Percentiles rank a stretch among this genome's conserved stretches.
phyloP scores from a whole-genome alignment of 2,329 filamentous ascomycete species.

The Chaetomium sp. region DNA sequence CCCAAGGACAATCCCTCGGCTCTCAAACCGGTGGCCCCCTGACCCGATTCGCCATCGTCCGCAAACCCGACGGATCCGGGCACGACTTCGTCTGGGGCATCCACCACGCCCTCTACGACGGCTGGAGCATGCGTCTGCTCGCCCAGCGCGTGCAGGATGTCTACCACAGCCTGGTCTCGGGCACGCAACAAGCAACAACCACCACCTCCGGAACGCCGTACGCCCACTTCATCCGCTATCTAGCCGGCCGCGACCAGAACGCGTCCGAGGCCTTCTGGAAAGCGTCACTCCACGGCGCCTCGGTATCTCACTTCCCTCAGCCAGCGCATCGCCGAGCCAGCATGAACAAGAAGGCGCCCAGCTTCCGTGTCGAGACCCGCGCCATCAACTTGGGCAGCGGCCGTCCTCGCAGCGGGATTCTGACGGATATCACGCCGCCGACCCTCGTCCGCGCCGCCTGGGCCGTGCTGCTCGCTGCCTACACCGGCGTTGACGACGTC shows the following conservation, averaged over 20 bases:
- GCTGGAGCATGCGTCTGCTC: slow-evolving; percentile 35
- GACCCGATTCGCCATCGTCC: slow-evolving; percentile 17
- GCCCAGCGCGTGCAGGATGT: slow-evolving; percentile 17
- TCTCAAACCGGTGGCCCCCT: slow-evolving; percentile 17
- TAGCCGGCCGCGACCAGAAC: slow-evolving; percentile 21
- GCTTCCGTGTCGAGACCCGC: slow-evolving; percentile 15
- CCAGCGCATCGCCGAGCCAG: slow-evolving; percentile 11
- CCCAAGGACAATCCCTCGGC: slow-evolving; percentile 12
- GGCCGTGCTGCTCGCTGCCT: slow-evolving; percentile 32
- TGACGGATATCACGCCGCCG: slow-evolving; percentile 17
- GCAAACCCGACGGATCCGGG: not conserved
- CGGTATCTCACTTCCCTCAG: slow-evolving; percentile 33
- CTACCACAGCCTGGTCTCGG: slow-evolving; percentile 10
- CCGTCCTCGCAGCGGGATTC: slow-evolving; percentile 6
- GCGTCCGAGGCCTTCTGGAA: slow-evolving; percentile 39
- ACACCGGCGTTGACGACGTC: slow-evolving; percentile 32
- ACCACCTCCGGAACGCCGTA: slow-evolving; percentile 5
- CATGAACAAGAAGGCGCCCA: slow-evolving; percentile 1
- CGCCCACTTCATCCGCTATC: slow-evolving; percentile 20
- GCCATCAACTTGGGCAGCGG: slow-evolving; percentile 3
- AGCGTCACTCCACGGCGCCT: slow-evolving; percentile 11
- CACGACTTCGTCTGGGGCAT: slow-evolving; percentile 22
- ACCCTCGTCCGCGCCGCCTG: slow-evolving; percentile 33
- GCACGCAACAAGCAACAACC: not conserved
- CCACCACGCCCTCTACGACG: slow-evolving; percentile 47